phyloP scores from a whole-genome alignment of 768 basidiomycete species.

The Suillus sp. region DNA sequence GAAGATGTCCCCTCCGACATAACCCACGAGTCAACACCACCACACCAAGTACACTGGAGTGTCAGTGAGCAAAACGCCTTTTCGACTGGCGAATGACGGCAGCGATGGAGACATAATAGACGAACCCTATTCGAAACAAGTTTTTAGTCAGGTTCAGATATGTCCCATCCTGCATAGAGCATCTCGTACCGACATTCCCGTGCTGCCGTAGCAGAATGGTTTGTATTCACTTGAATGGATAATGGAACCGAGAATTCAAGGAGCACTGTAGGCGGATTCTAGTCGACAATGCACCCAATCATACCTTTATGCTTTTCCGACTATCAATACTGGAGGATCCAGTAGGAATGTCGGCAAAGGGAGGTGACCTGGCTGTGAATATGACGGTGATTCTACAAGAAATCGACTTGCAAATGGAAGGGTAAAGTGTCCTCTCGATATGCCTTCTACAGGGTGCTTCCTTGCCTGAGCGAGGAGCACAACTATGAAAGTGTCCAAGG shows the following conservation, averaged over 20 bases:
- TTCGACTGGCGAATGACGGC: slow-evolving; percentile 8
- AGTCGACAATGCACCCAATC: too few relatives aligned
- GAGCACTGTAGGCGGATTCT: too few relatives aligned
- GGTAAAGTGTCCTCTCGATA: background rate
- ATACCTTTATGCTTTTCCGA: too few relatives aligned
- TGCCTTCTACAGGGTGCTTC: too few relatives aligned
- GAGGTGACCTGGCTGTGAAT: too few relatives aligned
- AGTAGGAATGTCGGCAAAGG: too few relatives aligned
- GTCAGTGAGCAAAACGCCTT: slow-evolving; percentile 7
- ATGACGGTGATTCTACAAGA: too few relatives aligned
- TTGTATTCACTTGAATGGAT: slow-evolving; percentile 1
- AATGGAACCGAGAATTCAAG: background rate
- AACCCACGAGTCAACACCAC: background rate
- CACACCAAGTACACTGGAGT: background rate
- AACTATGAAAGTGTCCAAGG: too few relatives aligned
- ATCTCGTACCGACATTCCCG: slow-evolving; percentile 14
- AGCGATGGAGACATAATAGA: slow-evolving; percentile 12
- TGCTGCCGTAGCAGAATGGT: background rate
- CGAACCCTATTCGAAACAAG: slow-evolving; percentile 1
- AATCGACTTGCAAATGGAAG: background rate
- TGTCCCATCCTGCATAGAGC: slow-evolving; percentile 14
- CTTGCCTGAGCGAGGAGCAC: too few relatives aligned
- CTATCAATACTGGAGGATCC: too few relatives aligned
- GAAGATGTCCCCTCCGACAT: slow-evolving; percentile 13
- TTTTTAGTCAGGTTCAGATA: slow-evolving; percentile 9